A percentile compares a stretch with the other conserved stretches of the same genome.
phyloP scores from a whole-genome alignment of 352 stramenopile genomes.

The Pilasporangium apinafurcum region DNA sequence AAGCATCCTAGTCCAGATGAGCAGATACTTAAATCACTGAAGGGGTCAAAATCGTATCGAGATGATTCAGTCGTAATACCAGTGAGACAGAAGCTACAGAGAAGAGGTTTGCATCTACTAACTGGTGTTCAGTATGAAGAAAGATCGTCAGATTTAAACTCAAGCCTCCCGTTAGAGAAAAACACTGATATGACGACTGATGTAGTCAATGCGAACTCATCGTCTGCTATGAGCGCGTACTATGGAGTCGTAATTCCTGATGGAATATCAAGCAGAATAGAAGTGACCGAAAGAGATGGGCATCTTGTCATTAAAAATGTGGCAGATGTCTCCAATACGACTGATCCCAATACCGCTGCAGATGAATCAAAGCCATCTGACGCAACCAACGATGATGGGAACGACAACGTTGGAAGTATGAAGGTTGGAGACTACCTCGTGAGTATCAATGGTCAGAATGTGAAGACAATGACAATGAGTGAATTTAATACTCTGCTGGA shows the following conservation, averaged over 20 bases:
- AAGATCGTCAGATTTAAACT: no score
- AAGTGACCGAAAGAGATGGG: conserved; percentile 26
- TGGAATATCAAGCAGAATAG: conserved; percentile 26
- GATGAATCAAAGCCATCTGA: conserved; percentile 5
- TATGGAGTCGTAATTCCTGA: conserved; percentile 44
- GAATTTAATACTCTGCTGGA: conserved; percentile 22
- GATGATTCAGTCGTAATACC: conserved; percentile 57
- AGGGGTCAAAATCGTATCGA: conserved; percentile 64
- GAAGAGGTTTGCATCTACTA: conserved; percentile 40
- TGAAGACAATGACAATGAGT: conserved; percentile 25
- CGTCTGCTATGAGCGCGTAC: conserved; percentile 14
- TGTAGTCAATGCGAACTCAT: not conserved
- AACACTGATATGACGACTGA: conserved; percentile 4
- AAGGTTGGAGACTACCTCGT: conserved; percentile 35
- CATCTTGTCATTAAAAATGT: conserved; percentile 39
- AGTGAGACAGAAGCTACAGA: conserved; percentile 31
- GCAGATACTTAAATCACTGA: conserved; percentile 66
- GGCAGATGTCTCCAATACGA: conserved; percentile 1
- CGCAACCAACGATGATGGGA: not conserved
- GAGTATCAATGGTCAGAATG: conserved; percentile 45
- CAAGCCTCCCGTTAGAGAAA: conserved; percentile 1
- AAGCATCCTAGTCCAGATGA: conserved; percentile 66
- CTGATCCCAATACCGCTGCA: conserved; percentile 5
- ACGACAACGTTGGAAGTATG: conserved; percentile 5
- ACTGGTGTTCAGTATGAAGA: conserved; percentile 52